Base-by-base conservation (phyloP, 192 early-diverging fungal species). In the Umbelopsis sp. region DNA sequence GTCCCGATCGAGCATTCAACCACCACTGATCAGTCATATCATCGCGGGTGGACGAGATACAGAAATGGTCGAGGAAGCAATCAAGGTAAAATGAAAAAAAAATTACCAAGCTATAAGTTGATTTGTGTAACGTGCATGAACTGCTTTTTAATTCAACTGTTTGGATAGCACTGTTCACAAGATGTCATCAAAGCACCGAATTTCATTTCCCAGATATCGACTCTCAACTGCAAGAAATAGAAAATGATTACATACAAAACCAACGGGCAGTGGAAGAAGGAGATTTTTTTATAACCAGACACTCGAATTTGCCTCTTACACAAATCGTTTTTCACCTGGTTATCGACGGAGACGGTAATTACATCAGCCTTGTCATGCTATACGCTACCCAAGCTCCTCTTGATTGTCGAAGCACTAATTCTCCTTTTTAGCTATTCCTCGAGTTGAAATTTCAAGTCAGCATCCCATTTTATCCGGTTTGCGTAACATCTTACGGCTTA, bases 321-420 rank as follows among this genome's bases (percentile, higher is more conserved):
- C 91, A 94, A 67, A 83, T 91, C 3, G 86, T 91, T 37, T 94
- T 93, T 73, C 91, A 93, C 58, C 73, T 94, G 49, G 79, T 94
- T 49, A 82, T 91, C 61, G 82, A 80, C 30, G 81, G 81, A 23
- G 78, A 83, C 49, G 75, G 89, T 88, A 70, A 15, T 41, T 50
- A 58, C 23, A 68, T 71, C 18, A 1, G 18, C 4, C 55, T 35
- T n/a, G 27, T 12, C 11, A 23, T 23, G 55, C 25, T 30, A 11
- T 35, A 15, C 15, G 33, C 25, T 15, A 58, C 18, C 13, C 0
- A 16, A 61, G 55, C 55, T 18, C 18, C 12, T 2, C 6, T 35
- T 35, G 11, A 33, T 70, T 46, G n/a, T n/a, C 44, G 1, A 66
- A 68, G 10, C 27, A 22, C 6, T 27, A 55, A n/a, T 46, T 68